These are phyloP conservation scores for Rickenella mellea DNA, from an alignment of 768 basidiomycete species.

Conservation along the genomic window DNA sequence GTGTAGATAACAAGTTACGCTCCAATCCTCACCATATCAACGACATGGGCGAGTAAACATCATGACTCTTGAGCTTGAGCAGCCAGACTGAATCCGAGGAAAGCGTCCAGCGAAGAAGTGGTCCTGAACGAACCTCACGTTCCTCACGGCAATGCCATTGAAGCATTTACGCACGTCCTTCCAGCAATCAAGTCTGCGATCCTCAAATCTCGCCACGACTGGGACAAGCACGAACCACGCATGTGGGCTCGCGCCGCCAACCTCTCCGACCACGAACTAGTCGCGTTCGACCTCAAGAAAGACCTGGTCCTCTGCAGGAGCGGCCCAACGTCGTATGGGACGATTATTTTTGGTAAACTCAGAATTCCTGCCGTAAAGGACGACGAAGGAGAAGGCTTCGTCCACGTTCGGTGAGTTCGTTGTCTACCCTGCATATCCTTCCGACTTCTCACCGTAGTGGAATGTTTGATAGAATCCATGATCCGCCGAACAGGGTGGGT, in stretches of 20 bases:
- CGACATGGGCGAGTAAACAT: too few relatives aligned
- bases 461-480: conserved; percentile 46
- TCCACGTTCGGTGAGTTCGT: conserved; percentile 58
- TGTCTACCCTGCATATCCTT: not conserved
- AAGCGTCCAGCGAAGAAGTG: conserved; percentile 51
- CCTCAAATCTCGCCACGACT: conserved; percentile 52
- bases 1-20: too few relatives aligned
- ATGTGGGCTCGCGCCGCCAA: conserved; percentile 59
- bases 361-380: conserved; percentile 59
- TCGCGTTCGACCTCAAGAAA: conserved; percentile 35
- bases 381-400: conserved; percentile 49
- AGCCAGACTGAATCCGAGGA: too few relatives aligned
- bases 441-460: not conserved
- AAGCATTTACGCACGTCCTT: conserved; percentile 52
- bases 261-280: conserved; percentile 43
- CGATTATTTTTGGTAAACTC: conserved; percentile 69
- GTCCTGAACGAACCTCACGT: conserved; percentile 47
- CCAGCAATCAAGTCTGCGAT: conserved; percentile 56
- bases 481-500: conserved; percentile 61
- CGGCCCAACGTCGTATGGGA: conserved; percentile 55
- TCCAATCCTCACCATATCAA: too few relatives aligned
- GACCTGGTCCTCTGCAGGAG: conserved; percentile 41
- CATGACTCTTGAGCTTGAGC: too few relatives aligned
- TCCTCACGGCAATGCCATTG: conserved; percentile 51
- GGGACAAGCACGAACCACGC: conserved; percentile 63